Base-by-base conservation (phyloP, 305 asterid genomes). In the Fraxinus velutina region DNA sequence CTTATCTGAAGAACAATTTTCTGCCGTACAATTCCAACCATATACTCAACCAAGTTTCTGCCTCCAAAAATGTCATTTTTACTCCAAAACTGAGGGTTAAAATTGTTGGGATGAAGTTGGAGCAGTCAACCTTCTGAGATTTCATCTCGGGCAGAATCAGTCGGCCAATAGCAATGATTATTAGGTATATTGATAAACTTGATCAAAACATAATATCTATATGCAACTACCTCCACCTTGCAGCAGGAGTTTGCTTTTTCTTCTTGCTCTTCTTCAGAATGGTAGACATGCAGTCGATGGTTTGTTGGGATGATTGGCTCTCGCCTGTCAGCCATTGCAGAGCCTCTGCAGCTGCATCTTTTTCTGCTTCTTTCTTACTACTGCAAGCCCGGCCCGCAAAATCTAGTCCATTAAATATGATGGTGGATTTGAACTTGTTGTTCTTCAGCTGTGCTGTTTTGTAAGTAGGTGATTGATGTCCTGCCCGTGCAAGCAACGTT, bases 271-370 rank as follows among this genome's bases (percentile, higher is more conserved):
- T 92, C 91, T 87, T 92, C 82, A 95, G 81, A 86, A 95, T 85
- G 55, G 94, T 72, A 64, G 96, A 91, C 94, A 92, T 84, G 82
- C 85, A 82, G 50, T 92, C 97, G 62, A 90, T 84, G 34, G 88
- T 84, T 52, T 73, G 77, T 2, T 84, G 86, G 10, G 95, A 87
- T 24, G 97, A 88, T 62, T 91, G 93, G 85, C 89, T 86, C 68
- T 92, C 96, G 10, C 97, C 97, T 21, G 91, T 90, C 88, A 93
- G 86, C 96, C 97, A 92, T 80, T 82, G 90, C 83, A 94, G 77
- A 84, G 97, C 98, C 90, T 91, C 97, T 19, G 90, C 89, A 83
- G 98, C 98, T 32, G 98, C 97, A 81, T 89, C 97, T 84, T 93
- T 93, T 81, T 93, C 98, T 36, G 98, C 97, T 47, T 90, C 97